These are phyloP conservation scores for Pseudogymnoascus sp. DNA, from an alignment of 2,329 filamentous ascomycete genomes.

Conservation along the genomic window DNA sequence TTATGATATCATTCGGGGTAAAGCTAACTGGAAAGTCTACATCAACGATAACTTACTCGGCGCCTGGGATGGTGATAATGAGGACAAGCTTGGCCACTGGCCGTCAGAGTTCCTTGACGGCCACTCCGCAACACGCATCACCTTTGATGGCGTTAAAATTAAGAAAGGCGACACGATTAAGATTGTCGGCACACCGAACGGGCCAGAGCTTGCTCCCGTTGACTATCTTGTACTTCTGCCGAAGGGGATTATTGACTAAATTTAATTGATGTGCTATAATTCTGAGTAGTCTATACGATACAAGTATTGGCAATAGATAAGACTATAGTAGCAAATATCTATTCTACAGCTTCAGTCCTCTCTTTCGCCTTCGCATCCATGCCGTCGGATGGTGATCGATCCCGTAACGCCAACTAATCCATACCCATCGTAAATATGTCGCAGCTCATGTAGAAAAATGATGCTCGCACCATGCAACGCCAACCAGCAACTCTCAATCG, in stretches of 20 bases:
- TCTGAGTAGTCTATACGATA: background rate
- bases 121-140: constrained; percentile 55
- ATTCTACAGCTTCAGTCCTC: background rate
- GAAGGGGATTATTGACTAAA: constrained; percentile 46
- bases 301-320: background rate
- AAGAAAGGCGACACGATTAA: constrained; percentile 43
- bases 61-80: constrained; percentile 51
- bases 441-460: background rate
- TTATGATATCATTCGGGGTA: constrained; percentile 53
- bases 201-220: constrained; percentile 54
- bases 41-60: constrained; percentile 47
- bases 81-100: constrained; percentile 51
- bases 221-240: constrained; percentile 61
- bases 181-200: constrained; percentile 50
- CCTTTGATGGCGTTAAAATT: constrained; percentile 44
- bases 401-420: background rate
- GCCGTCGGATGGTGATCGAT: background rate
- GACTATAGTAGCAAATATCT: background rate
- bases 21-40: constrained; percentile 46
- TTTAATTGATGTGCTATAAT: background rate
- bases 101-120: constrained; percentile 53
- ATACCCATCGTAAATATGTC: background rate
- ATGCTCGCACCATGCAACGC: background rate
- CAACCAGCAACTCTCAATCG: background rate
- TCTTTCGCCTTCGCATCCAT: background rate